Evolutionary conservation across 208 protist genomes (phyloP).

Genomic region (Leishmania tropica): DNA sequence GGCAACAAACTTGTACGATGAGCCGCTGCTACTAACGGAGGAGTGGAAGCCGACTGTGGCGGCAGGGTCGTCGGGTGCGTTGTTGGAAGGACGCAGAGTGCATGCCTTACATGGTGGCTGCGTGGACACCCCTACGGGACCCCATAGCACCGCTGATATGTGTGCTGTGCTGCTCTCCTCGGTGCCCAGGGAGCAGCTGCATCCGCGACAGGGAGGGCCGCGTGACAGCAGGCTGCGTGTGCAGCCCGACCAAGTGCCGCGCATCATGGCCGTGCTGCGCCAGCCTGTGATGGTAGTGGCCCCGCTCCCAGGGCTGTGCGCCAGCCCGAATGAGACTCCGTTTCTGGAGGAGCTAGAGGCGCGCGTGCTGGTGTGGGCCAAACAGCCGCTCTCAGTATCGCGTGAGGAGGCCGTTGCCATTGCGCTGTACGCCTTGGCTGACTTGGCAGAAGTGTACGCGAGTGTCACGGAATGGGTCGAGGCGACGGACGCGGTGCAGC

Average conservation of each 20-base stretch:
- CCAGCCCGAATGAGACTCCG: slow-evolving; percentile 40
- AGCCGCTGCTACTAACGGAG: slow-evolving; percentile 20
- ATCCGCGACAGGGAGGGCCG: not conserved
- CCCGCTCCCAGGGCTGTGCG: slow-evolving; percentile 46
- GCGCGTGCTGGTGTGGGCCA: slow-evolving; percentile 29
- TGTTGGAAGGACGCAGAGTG: slow-evolving; percentile 2
- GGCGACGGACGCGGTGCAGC: not conserved
- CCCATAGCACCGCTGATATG: slow-evolving; percentile 1
- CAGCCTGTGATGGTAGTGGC: slow-evolving; percentile 49
- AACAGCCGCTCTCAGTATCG: not conserved
- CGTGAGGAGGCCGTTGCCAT: slow-evolving; percentile 34
- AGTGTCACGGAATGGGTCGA: slow-evolving; percentile 1
- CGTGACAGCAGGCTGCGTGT: not conserved
- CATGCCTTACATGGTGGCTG: slow-evolving; percentile 7
- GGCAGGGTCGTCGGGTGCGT: not conserved
- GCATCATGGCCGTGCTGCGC: slow-evolving; percentile 35
- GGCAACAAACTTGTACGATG: slow-evolving; percentile 54
- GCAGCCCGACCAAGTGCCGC: slow-evolving; percentile 10
- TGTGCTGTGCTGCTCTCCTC: slow-evolving; percentile 1
- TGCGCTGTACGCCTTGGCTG: slow-evolving; percentile 47
- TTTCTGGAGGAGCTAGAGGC: slow-evolving; percentile 39
- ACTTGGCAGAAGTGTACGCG: slow-evolving; percentile 15
- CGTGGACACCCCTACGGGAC: not conserved
- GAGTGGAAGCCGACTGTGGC: not conserved
- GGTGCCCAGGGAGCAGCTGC: not conserved